phyloP scores from a whole-genome alignment of 768 basidiomycete species.

The Sporobolomyces phaffii region DNA sequence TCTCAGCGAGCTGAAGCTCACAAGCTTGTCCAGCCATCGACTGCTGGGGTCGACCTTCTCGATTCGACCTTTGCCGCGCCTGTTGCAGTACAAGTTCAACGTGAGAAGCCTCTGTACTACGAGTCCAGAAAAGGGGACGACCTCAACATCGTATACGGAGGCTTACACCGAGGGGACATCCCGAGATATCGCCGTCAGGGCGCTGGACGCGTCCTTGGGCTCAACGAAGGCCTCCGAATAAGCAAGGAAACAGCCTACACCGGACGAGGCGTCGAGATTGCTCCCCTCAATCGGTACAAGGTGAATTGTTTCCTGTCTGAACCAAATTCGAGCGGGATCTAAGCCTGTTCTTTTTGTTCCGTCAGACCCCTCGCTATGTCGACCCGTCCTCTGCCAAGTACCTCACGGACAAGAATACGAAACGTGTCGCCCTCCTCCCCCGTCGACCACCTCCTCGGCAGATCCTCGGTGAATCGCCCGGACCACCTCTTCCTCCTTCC shows the following conservation, averaged over 20 bases:
- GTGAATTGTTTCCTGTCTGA: background rate
- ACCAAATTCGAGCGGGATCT: fast-evolving
- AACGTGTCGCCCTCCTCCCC: conserved; percentile 30
- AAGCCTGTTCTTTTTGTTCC: background rate
- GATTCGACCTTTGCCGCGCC: background rate
- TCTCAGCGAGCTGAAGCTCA: conserved; percentile 12
- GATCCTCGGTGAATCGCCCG: conserved; percentile 9
- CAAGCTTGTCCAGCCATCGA: conserved; percentile 4
- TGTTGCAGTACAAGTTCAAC: background rate
- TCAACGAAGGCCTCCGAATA: conserved; percentile 35
- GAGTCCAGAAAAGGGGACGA: conserved; percentile 28
- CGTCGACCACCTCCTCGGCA: background rate
- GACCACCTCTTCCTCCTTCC: conserved; percentile 1
- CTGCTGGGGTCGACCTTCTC: background rate
- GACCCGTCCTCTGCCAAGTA: conserved; percentile 25
- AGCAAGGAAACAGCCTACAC: conserved; percentile 30
- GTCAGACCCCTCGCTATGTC: conserved; percentile 36
- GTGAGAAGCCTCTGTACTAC: conserved; percentile 30
- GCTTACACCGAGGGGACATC: conserved; percentile 33
- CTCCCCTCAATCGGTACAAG: conserved; percentile 18
- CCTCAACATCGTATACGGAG: conserved; percentile 32
- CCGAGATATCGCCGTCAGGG: conserved; percentile 16
- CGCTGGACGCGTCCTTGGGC: conserved; percentile 27
- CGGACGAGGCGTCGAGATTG: conserved; percentile 23
- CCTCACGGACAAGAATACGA: conserved; percentile 23